Evolutionary conservation across 1,284 basidiomycete genomes (phyloP).

Genomic region (Retiboletus flavoniger): DNA sequence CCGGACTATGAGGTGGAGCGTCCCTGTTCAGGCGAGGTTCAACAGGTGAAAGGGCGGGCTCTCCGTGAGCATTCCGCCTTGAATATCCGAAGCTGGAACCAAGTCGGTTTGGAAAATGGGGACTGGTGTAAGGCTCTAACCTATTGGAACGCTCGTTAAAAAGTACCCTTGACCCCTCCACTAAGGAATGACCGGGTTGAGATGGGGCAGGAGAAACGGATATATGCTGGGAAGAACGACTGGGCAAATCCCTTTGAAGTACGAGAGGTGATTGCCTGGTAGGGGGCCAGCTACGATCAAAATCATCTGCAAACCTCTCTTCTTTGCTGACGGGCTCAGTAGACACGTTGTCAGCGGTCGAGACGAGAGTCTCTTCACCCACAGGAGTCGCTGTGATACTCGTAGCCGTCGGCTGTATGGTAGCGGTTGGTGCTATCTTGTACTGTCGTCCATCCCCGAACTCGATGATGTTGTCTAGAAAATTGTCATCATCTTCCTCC

Average conservation of each 20-base stretch:
- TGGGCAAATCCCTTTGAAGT: conserved; percentile 43
- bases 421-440: conserved; percentile 61
- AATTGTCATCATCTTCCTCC: conserved; percentile 90
- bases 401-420: conserved; percentile 24
- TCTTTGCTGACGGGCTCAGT: conserved; percentile 57
- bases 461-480: conserved; percentile 85
- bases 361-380: conserved; percentile 18
- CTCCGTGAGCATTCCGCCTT: conserved; percentile 48
- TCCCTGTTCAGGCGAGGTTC: conserved; percentile 49
- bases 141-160: conserved; percentile 90
- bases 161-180: conserved; percentile 64
- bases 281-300: conserved; percentile 90
- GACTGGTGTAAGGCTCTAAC: conserved; percentile 68
- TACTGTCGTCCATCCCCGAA: conserved; percentile 91
- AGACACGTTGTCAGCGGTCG: conserved; percentile 23
- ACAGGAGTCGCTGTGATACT: conserved; percentile 13
- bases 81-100: conserved; percentile 33
- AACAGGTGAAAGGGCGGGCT: conserved; percentile 40
- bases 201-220: conserved; percentile 39
- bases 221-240: conserved; percentile 34
- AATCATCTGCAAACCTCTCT: conserved; percentile 84
- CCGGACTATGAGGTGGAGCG: conserved; percentile 41
- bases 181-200: conserved; percentile 47
- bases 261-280: conserved; percentile 46
- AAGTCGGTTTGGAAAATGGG: conserved; percentile 36